Evolutionary conservation across 176 grass and related monocot species (phyloP), one percentile per base, ranked within the genome.

Genomic region (Oryza meridionalis): DNA sequence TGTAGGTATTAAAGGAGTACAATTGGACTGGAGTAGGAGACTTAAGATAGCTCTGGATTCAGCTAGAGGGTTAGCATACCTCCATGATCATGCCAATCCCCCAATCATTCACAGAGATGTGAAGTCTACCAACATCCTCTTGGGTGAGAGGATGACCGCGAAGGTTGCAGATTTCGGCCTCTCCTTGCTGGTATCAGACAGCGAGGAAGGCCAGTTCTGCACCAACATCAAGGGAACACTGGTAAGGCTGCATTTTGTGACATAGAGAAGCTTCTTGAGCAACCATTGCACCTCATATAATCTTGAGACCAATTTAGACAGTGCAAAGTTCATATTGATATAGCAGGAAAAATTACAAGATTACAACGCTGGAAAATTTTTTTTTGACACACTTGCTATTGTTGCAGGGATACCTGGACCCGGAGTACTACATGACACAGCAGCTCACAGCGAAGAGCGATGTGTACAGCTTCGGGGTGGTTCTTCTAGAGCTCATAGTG

Each of bases 51-150:
- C 93, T 77, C 77, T 93, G 38, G 96, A 90, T 85, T 93, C 93
- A 76, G 96, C 93, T 31, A 90, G 72, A 90, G 93, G 96, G 43
- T 82, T 98, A 64, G 88, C 96, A 61, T 98, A 98, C 81, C 91
- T 98, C 43, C 96, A 98, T 84, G 96, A 98, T 14, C 96, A 95
- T 87, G 96, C 96, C 37, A 86, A 88, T 88, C 93, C 96, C 40
- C 93, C 93, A 37, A 98, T 98, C 73, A 94, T 98, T 79, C 96
- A 95, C 61, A 92, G 94, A 85, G 94, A 97, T 82, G 84, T 97
- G 11, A 97, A 97, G 79, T 94, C 94, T 3, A 88, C 80, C 46
- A 98, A 98, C 81, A 95, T 98, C 61, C 89, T 98, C 75, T 86
- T 98, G 46, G 91, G 94, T 15, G 89, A 85, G 61, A 90, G 88